A percentile compares a stretch with the other conserved stretches of the same genome.
phyloP scores from a whole-genome alignment of 2,329 filamentous ascomycete genomes.

The Penicillium polonicum region DNA sequence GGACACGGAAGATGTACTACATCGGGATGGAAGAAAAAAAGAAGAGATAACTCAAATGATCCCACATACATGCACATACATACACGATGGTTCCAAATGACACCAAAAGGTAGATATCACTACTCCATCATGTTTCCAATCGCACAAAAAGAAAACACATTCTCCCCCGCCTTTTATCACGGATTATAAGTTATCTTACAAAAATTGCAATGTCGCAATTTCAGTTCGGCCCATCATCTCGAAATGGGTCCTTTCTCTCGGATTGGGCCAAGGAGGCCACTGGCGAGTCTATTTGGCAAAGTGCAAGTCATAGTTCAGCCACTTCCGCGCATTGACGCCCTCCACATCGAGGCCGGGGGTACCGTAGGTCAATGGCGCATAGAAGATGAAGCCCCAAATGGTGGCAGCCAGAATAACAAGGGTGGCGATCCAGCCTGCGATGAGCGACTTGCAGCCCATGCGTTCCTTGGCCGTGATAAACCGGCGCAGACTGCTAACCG shows the following conservation, averaged over 20 bases:
- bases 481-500: constrained; percentile 43
- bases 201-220: constrained; percentile 8
- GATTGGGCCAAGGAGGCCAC: neutral
- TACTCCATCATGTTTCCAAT: neutral
- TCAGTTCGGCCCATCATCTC: constrained; percentile 2
- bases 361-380: constrained; percentile 92
- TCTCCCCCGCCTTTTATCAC: constrained; percentile 7
- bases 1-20: constrained; percentile 1
- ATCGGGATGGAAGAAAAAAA: neutral
- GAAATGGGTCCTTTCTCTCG: neutral
- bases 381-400: constrained; percentile 83
- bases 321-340: constrained; percentile 80
- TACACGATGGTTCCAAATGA: neutral
- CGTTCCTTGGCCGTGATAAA: constrained; percentile 79
- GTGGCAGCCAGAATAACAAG: constrained; percentile 66
- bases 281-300: constrained; percentile 78
- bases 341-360: constrained; percentile 81
- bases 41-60: neutral
- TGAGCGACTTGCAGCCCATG: constrained; percentile 73
- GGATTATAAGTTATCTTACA: constrained; percentile 17
- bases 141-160: constrained; percentile 3
- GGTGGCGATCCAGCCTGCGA: constrained; percentile 76
- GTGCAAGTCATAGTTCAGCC: constrained; percentile 95
- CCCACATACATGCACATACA: neutral
- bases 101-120: neutral